Evolutionary conservation across 2,329 filamentous ascomycete genomes (phyloP).

Genomic region (Nemania abortiva): DNA sequence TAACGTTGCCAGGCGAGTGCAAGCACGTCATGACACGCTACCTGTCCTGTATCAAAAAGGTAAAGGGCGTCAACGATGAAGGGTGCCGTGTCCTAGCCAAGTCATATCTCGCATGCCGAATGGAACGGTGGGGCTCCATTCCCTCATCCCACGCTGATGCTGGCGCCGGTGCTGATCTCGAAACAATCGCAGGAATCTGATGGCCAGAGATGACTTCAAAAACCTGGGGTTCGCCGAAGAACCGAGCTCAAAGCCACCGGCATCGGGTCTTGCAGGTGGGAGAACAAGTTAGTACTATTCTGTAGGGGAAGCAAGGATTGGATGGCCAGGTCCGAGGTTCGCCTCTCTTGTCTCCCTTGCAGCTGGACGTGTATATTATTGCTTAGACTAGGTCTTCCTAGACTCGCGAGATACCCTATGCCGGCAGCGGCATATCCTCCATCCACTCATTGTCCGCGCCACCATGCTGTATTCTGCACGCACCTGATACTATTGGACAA

Average conservation of each 20-base stretch:
- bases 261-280: constrained; percentile 44
- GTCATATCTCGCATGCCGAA: constrained; percentile 88
- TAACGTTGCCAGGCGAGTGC: constrained; percentile 78
- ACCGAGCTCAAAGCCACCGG: constrained; percentile 44
- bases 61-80: constrained; percentile 85
- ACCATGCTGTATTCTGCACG: neutral
- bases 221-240: constrained; percentile 81
- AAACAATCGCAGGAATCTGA: constrained; percentile 76
- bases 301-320: neutral
- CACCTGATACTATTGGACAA: neutral
- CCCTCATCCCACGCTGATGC: constrained; percentile 5
- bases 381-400: neutral
- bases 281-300: constrained; percentile 49
- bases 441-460: constrained; percentile 3
- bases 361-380: constrained; percentile 26
- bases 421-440: neutral
- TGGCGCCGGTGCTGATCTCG: constrained; percentile 13
- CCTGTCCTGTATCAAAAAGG: constrained; percentile 86
- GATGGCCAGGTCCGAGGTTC: constrained; percentile 41
- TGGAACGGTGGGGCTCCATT: constrained; percentile 80
- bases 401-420: constrained; percentile 6
- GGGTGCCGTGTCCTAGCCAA: constrained; percentile 89
- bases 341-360: neutral
- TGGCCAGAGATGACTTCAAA: constrained; percentile 95
- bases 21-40: constrained; percentile 89